A percentile compares a stretch with the other conserved stretches of the same genome.
Evolutionary conservation across 2,329 filamentous ascomycete species (phyloP).

Genomic region (Nemania serpens): DNA sequence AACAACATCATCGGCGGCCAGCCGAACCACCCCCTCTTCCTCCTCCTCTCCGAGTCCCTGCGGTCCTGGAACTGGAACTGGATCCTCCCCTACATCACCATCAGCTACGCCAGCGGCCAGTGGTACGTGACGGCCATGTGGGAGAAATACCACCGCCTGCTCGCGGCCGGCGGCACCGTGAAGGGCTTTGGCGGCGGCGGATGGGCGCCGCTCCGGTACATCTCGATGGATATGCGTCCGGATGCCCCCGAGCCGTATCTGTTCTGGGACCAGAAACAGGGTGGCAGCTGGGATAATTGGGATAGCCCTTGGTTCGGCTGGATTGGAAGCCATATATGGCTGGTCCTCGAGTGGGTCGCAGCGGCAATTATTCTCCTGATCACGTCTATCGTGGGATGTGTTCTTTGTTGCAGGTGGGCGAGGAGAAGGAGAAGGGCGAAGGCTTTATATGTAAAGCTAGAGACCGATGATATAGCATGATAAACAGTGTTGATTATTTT

Average conservation of each 20-base stretch:
- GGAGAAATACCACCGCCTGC: slow-evolving; percentile 60
- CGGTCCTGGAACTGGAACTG: slow-evolving; percentile 69
- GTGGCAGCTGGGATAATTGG: slow-evolving; percentile 40
- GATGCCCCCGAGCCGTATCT: slow-evolving; percentile 35
- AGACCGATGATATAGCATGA: no score
- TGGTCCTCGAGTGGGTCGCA: slow-evolving; percentile 22
- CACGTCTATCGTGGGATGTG: no score
- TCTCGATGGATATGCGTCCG: slow-evolving; percentile 39
- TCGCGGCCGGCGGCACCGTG: slow-evolving; percentile 32
- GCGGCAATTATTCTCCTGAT: neutral
- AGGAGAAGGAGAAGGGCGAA: no score
- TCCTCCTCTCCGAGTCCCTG: slow-evolving; percentile 66
- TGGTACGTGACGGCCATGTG: slow-evolving; percentile 73
- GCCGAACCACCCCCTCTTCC: slow-evolving; percentile 72
- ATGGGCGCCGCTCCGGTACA: slow-evolving; percentile 30
- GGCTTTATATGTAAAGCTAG: no score
- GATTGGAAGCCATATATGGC: slow-evolving; percentile 35
- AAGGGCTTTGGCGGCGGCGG: slow-evolving; percentile 21
- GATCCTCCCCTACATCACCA: slow-evolving; percentile 73
- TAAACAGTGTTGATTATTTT: no score
- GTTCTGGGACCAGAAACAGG: slow-evolving; percentile 39
- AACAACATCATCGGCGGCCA: slow-evolving; percentile 74
- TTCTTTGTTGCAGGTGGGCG: no score
- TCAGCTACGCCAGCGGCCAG: slow-evolving; percentile 74
- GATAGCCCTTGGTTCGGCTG: slow-evolving; percentile 39